A percentile compares a stretch with the other conserved stretches of the same genome.
phyloP scores from a whole-genome alignment of 1,284 basidiomycete genomes.

The Ustilago sp. region DNA sequence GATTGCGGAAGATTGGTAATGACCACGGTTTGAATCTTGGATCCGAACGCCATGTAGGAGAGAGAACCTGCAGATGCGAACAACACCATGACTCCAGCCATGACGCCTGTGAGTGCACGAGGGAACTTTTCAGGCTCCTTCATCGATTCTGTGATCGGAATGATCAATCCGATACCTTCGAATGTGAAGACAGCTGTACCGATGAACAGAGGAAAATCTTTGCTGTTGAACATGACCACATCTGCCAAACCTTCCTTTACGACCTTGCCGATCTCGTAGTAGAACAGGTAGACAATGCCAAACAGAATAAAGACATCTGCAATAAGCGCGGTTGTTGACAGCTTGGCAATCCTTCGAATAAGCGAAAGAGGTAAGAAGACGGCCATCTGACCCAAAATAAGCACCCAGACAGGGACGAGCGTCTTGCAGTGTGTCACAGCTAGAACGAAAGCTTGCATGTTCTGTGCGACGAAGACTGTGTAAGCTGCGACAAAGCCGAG shows the following conservation, averaged over 20 bases:
- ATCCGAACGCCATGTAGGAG: conserved; percentile 89
- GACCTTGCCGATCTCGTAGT: conserved; percentile 63
- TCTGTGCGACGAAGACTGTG: conserved; percentile 95
- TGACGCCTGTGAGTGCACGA: conserved; percentile 85
- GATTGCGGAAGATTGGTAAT: conserved; percentile 90
- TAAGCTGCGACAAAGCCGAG: conserved; percentile 88
- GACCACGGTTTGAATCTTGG: conserved; percentile 89
- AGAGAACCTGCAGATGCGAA: conserved; percentile 91
- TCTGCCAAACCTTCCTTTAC: conserved; percentile 72
- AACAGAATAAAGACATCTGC: conserved; percentile 96
- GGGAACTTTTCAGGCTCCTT: conserved; percentile 90
- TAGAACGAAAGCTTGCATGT: conserved; percentile 82
- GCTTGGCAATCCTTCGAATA: conserved; percentile 73
- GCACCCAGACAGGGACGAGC: conserved; percentile 78
- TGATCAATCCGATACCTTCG: conserved; percentile 95
- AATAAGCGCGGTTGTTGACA: conserved; percentile 89
- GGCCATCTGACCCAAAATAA: conserved; percentile 85
- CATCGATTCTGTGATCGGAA: conserved; percentile 98
- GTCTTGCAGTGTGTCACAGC: conserved; percentile 84
- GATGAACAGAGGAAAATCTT: conserved; percentile 89
- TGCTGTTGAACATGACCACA: conserved; percentile 86
- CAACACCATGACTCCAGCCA: conserved; percentile 81
- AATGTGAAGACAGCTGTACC: conserved; percentile 99
- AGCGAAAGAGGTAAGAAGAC: conserved; percentile 75
- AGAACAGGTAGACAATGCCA: conserved; percentile 74